Evolutionary conservation across 345 rosid species (phyloP), one percentile per base, ranked within the genome.

Genomic region (Luvunga scandens): DNA sequence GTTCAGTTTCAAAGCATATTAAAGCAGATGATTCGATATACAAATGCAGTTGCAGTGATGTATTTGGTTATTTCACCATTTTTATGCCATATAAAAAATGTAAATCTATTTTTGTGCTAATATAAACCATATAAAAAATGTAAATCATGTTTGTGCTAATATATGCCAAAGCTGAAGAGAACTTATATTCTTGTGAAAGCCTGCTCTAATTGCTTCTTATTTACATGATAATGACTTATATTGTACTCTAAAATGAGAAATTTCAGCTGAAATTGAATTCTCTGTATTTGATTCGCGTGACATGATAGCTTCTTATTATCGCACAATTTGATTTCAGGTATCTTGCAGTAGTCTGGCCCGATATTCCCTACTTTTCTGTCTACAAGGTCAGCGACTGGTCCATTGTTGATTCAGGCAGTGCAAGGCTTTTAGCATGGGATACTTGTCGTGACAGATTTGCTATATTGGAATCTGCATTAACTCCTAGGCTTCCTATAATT

Each of bases 341-440:
- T 86, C 92, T 96, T 48, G 94, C 95, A 50, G 85, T 96, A 81
- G 95, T 96, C 78, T 96, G 99, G 99, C 99, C 99, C 9, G 98
- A 96, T 88, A 88, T 96, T 72, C 92, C 97, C 25, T 89, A 94
- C 87, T 96, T 96, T 88, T 90, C 97, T 71, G 81, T 96, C 83
- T 96, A 92, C 91, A 96, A 92, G 84, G 97, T 92, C 70, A 91
- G 95, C 75, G 98, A 94, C 80, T 96, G 99, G 99, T 87, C 97
- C 38, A 83, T 92, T 83, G 97, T 96, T 87, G 99, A 96, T 85
- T 96, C 94, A 79, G 99, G 98, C 75, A 90, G 93, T 87, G 99
- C 99, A 75, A 92, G 97, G 84, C 89, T 91, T 85, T 86, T 96
- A 85, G 97, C 97, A 30, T 96, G 99, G 99, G 99, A 96, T 85